Evolutionary conservation across 2,329 filamentous ascomycete species (phyloP).

Genomic region (Alternaria sp.): DNA sequence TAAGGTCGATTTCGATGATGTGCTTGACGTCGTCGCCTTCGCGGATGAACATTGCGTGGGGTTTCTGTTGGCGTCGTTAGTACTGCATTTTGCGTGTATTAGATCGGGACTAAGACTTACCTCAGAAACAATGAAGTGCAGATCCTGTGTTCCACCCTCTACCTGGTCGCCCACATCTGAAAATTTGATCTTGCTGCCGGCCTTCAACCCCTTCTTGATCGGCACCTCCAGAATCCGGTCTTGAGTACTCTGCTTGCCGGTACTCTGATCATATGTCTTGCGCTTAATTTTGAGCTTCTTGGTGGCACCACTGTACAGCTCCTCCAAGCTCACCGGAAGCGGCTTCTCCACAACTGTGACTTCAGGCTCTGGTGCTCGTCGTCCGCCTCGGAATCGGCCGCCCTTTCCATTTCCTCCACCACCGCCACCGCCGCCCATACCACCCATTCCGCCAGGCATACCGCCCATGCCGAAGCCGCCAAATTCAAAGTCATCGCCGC

Average conservation of each 20-base stretch:
- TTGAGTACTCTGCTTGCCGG: constrained; percentile 82
- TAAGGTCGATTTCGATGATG: constrained; percentile 82
- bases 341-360: constrained; percentile 90
- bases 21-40: constrained; percentile 87
- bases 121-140: constrained; percentile 95
- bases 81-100: background rate
- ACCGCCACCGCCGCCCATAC: constrained; percentile 59
- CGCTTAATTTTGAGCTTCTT: constrained; percentile 99
- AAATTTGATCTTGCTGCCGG: constrained; percentile 98
- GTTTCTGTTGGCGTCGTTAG: constrained; percentile 68
- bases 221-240: constrained; percentile 93
- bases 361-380: constrained; percentile 73
- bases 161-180: constrained; percentile 97
- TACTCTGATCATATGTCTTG: constrained; percentile 85
- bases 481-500: constrained; percentile 62
- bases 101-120: constrained; percentile 61
- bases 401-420: constrained; percentile 55
- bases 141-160: constrained; percentile 91
- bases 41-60: constrained; percentile 82
- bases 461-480: constrained; percentile 54
- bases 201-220: constrained; percentile 94
- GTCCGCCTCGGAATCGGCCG: constrained; percentile 50
- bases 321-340: constrained; percentile 82
- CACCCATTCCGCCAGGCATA: constrained; percentile 41
- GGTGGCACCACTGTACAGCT: constrained; percentile 82